These are phyloP conservation scores for Anthoceros angustus DNA, from an alignment of 225 moss, liverwort and hornwort species.

Conservation along the genomic window DNA sequence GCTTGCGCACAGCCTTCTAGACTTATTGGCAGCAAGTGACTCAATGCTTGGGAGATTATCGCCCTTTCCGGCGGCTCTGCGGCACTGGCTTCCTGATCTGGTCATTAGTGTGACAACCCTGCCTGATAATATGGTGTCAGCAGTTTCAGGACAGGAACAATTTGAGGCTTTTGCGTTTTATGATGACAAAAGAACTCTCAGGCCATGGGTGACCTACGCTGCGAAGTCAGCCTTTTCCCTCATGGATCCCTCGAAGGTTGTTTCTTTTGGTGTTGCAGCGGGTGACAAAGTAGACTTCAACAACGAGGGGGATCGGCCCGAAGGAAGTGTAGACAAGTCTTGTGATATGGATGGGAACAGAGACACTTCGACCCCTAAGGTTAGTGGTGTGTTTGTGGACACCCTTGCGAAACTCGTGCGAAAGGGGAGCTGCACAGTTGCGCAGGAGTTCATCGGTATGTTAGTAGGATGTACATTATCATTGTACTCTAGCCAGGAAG, in stretches of 20 bases:
- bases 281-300: too few species aligned
- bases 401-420: background rate
- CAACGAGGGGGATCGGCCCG: too few species aligned
- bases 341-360: background rate
- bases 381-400: background rate
- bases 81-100: background rate
- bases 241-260: background rate
- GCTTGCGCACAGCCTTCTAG: background rate
- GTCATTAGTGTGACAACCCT: constrained; percentile 1
- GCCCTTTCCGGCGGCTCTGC: background rate
- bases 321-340: background rate
- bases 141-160: background rate
- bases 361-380: background rate
- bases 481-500: background rate
- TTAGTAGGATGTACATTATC: background rate
- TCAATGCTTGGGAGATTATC: background rate
- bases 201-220: background rate
- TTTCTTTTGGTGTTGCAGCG: too few species aligned
- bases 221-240: background rate
- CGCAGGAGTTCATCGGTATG: background rate
- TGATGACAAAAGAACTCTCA: background rate
- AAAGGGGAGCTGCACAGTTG: background rate
- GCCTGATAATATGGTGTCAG: background rate
- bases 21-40: background rate
- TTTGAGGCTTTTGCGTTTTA: background rate